Conservation (phyloP, 2,329 filamentous ascomycete species). For the Apiospora phragmitis region DNA sequence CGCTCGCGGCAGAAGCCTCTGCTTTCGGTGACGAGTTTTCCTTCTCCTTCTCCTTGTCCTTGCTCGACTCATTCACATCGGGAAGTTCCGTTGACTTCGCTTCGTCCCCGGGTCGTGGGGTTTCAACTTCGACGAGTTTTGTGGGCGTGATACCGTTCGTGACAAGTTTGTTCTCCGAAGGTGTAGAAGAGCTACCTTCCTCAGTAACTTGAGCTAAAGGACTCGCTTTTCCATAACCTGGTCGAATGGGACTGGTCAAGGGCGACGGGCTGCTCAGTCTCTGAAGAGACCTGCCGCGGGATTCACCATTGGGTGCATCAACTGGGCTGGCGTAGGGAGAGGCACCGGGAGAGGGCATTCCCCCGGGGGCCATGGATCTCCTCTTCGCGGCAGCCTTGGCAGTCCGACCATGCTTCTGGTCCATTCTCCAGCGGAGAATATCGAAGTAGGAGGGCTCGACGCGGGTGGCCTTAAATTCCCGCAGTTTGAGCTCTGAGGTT, state of each 20-base stretch:
- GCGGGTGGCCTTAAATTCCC: slow-evolving; percentile 84
- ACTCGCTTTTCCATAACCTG: slow-evolving; percentile 64
- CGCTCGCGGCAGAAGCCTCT: slow-evolving; percentile 26
- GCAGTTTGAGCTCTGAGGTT: slow-evolving; percentile 83
- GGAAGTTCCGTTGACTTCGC: slow-evolving; percentile 35
- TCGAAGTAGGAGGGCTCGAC: slow-evolving; percentile 94
- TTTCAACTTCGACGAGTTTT: slow-evolving; percentile 59
- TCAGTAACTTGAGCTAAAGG: slow-evolving; percentile 75
- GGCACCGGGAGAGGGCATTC: slow-evolving; percentile 45
- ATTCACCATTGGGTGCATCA: slow-evolving; percentile 54
- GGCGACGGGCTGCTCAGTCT: slow-evolving; percentile 66
- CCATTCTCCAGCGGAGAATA: slow-evolving; percentile 90
- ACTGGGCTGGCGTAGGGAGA: slow-evolving; percentile 67
- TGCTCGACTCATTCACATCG: slow-evolving; percentile 34
- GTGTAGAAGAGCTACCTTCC: slow-evolving; percentile 45
- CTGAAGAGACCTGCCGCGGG: slow-evolving; percentile 71
- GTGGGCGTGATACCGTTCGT: slow-evolving; percentile 42
- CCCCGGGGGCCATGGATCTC: slow-evolving; percentile 49
- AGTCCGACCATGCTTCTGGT: slow-evolving; percentile 87
- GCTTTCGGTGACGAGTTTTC: slow-evolving; percentile 31
- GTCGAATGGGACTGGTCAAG: slow-evolving; percentile 63
- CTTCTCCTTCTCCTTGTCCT: slow-evolving; percentile 43
- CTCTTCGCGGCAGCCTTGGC: slow-evolving; percentile 47
- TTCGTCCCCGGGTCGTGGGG: slow-evolving; percentile 50
- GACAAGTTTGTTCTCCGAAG: slow-evolving; percentile 25